A percentile compares a stretch with the other conserved stretches of the same genome.
phyloP scores from a whole-genome alignment of 2,329 filamentous ascomycete genomes.

The Teratosphaeria epicoccoides region DNA sequence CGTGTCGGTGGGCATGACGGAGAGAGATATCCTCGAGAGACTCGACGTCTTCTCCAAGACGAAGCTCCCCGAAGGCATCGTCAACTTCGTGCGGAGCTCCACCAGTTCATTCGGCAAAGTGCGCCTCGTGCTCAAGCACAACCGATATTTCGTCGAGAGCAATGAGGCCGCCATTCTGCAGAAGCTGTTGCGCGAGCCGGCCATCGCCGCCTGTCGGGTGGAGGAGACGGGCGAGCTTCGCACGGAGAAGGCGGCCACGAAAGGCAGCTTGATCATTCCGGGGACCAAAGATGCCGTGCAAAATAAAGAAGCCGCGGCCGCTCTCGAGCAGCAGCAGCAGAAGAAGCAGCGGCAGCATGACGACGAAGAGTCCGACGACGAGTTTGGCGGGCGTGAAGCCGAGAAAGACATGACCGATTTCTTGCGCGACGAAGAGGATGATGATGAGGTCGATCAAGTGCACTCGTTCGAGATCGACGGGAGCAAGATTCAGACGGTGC shows the following conservation, averaged over 20 bases:
- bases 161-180: constrained; percentile 79
- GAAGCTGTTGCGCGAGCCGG: constrained; percentile 69
- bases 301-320: constrained; percentile 58
- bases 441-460: constrained; percentile 77
- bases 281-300: constrained; percentile 90
- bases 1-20: constrained; percentile 84
- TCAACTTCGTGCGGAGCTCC: constrained; percentile 68
- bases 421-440: constrained; percentile 62
- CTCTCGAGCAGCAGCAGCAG: constrained; percentile 30
- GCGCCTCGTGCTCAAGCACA: constrained; percentile 88
- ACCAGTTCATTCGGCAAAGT: constrained; percentile 92
- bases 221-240: constrained; percentile 64
- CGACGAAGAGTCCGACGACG: constrained; percentile 42
- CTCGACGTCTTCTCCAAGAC: constrained; percentile 85
- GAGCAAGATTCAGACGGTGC: constrained; percentile 71
- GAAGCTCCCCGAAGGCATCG: constrained; percentile 68
- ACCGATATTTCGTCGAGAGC: constrained; percentile 88
- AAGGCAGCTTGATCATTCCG: constrained; percentile 80
- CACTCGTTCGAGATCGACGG: constrained; percentile 89
- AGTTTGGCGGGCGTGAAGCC: constrained; percentile 40
- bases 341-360: constrained; percentile 36
- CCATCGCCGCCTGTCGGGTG: constrained; percentile 69
- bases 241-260: constrained; percentile 72
- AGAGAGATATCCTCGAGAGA: constrained; percentile 79
- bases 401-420: constrained; percentile 56